Evolutionary conservation across 2,329 filamentous ascomycete species (phyloP), one percentile per base, ranked within the genome.

Genomic region (Curvularia verruculosa): DNA sequence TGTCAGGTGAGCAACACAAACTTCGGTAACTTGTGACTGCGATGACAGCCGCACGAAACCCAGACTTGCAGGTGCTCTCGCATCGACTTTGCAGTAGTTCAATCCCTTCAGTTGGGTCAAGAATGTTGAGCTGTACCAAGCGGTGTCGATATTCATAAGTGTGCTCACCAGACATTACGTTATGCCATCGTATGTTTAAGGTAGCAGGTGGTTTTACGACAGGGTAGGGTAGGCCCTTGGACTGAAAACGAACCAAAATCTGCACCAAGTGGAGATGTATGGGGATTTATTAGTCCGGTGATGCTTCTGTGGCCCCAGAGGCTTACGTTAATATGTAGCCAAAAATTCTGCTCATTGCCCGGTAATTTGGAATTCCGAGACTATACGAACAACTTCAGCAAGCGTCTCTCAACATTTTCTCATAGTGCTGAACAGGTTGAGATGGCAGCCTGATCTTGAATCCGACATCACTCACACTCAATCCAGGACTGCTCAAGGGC

Each of bases 1-100:
- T 48, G 21, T 48, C 46, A 48, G 31, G 28, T 48, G 29, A 48
- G 21, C 21, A 37, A 37, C 46, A 6, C 28, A 48, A 31, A 24
- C 46, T 37, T 48, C 19, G 19, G 12, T 9, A 48, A 36, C 31
- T 19, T 21, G 10, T 15, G 26, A 29, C n/a, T 31, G 26, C 43
- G 21, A 48, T 24, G 9, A 37, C 31, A 37, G 31, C 13, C 13
- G 34, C 31, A 48, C 15, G 2, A 36, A 37, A 48, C 19, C 15
- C 21, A 26, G 9, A 26, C 15, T 28, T 18, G 21, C 12, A 26
- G 18, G 21, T 48, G 46, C 28, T 48, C n/a, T n/a, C 29, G 5
- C 8, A 37, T 1, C 26, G 46, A n/a, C 31, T 26, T 26, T n/a
- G 23, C 46, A 26, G 36, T 31, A 26, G 29, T 15, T 26, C 21